Evolutionary conservation across 345 rosid genomes (phyloP).

Genomic region (Clarkia xantiana): DNA sequence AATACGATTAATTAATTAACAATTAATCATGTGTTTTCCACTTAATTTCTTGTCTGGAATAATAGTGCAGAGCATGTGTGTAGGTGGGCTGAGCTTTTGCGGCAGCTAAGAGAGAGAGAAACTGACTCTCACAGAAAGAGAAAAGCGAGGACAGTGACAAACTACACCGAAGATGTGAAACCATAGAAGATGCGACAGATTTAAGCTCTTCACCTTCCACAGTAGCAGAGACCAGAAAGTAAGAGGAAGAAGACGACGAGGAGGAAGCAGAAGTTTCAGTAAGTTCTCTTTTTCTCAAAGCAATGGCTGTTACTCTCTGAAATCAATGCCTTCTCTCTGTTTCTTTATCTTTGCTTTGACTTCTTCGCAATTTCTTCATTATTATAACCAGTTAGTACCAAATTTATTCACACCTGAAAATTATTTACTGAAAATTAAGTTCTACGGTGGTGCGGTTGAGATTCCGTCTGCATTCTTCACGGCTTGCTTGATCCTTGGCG

Average conservation of each 20-base stretch:
- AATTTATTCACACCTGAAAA: slow-evolving; percentile 1
- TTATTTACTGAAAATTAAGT: not conserved
- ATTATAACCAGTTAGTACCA: slow-evolving; percentile 4
- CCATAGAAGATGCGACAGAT: slow-evolving; percentile 11
- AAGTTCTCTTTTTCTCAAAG: slow-evolving; percentile 22
- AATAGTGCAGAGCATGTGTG: no score
- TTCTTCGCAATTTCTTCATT: slow-evolving; percentile 2
- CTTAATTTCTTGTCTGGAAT: no score
- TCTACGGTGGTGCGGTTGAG: no score
- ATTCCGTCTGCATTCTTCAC: not conserved
- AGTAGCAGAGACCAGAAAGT: slow-evolving; percentile 3
- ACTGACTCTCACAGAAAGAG: no score
- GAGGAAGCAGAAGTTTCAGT: slow-evolving; percentile 11
- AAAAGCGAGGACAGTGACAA: slow-evolving; percentile 36
- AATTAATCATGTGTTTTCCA: no score
- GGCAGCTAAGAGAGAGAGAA: no score
- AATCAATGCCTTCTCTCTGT: slow-evolving; percentile 22
- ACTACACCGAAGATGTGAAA: slow-evolving; percentile 27
- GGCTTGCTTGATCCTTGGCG: not conserved
- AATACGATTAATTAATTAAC: no score
- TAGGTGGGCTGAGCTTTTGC: no score
- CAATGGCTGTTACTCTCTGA: slow-evolving; percentile 25
- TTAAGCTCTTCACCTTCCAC: not conserved
- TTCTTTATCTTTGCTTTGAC: slow-evolving; percentile 10
- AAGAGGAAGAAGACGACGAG: not conserved